Evolutionary conservation across 805 yeast species (phyloP), one percentile per base, ranked within the genome.

Genomic region (Candida nitratophila): DNA sequence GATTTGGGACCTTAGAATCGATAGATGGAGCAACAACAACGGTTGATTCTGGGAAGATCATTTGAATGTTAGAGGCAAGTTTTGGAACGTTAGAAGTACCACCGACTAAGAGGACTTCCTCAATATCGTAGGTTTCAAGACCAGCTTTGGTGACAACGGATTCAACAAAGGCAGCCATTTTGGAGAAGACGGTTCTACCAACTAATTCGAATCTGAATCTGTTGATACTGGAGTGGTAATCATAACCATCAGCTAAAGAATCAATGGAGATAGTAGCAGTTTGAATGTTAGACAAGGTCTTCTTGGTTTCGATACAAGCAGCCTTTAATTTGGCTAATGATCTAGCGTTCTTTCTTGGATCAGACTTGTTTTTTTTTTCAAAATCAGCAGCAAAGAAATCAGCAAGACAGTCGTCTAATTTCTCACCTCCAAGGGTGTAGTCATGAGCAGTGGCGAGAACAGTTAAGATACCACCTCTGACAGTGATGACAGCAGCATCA

Each of bases 41-140:
- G 44, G 88, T 81, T 40, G 83, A 63, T 64, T 85, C 93, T 50
- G 95, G 95, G 79, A 91, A 91, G 42, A 88, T 57, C 46, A 75
- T 71, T 51, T 79, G 76, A 51, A 93, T 66, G 63, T 84, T 82
- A 43, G 81, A 61, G 40, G 95, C 87, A 59, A 93, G 75, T 73
- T 93, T 93, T 56, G 98, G 97, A 53, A 89, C 81, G 73, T 86
- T 81, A 31, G 98, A 83, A 43, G 86, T 75, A 61, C 99, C 99
- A 69, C 99, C 99, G 49, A 80, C 91, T 49, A 93, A 81, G 52
- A 93, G 49, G 41, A 93, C 93, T 65, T 90, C 96, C 63, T 89
- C 93, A 50, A 93, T 76, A 59, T 89, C 96, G 58, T 90, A 75
- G 37, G 79, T 74, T 54, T 90, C 96, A 52, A 88, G 71, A 45